phyloP scores from a whole-genome alignment of 1,139 yeast species.

The Geotrichum candidum region DNA sequence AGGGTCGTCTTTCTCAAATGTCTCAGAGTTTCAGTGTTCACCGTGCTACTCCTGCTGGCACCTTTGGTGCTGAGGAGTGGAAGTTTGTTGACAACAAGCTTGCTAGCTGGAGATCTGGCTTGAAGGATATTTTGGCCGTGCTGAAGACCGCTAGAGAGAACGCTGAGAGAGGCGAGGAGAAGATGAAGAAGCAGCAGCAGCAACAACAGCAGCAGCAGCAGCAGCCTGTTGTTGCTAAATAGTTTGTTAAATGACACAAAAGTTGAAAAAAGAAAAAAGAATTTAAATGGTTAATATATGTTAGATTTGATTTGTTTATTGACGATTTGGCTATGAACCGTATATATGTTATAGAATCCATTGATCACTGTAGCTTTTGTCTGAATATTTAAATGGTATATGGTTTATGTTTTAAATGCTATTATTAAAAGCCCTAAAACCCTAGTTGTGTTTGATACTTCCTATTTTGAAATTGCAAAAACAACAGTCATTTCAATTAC shows the following conservation, averaged over 20 bases:
- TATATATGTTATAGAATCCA: not conserved
- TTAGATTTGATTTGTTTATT: not conserved
- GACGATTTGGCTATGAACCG: not conserved
- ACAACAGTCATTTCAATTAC: not conserved
- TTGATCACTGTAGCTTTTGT: not conserved
- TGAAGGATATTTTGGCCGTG: slow-evolving; percentile 35
- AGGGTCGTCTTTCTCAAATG: slow-evolving; percentile 42
- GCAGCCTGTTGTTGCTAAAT: not conserved
- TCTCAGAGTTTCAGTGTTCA: slow-evolving; percentile 37
- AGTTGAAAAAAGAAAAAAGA: not conserved
- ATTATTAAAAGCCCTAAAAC: not conserved
- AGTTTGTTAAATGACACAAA: not conserved
- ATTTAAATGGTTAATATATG: not conserved
- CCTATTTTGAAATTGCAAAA: not conserved
- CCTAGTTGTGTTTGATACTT: not conserved
- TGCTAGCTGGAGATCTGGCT: slow-evolving; percentile 36
- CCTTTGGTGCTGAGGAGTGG: slow-evolving; percentile 39
- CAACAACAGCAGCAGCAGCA: not conserved
- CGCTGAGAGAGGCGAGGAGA: slow-evolving; percentile 21
- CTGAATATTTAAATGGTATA: not conserved
- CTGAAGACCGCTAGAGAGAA: slow-evolving; percentile 32
- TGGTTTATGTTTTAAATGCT: not conserved
- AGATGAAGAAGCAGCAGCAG: not conserved
- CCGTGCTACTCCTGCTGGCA: slow-evolving; percentile 36
- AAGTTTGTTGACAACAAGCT: slow-evolving; percentile 33